A percentile compares a stretch with the other conserved stretches of the same genome.
Conservation (phyloP, 164 flowering plant genomes). For the Tetrastigma voinierianum region DNA sequence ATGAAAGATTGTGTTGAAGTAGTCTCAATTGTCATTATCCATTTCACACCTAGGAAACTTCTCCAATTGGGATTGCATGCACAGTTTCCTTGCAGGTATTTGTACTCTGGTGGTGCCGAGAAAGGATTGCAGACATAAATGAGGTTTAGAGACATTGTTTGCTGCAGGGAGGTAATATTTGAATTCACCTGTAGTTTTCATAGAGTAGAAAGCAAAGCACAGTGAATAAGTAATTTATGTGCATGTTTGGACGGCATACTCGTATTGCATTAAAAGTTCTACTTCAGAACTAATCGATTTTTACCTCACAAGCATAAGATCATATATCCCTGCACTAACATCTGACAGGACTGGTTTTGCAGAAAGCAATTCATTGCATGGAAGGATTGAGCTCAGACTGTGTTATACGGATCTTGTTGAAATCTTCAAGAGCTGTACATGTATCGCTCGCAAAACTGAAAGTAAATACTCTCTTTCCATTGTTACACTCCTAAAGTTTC, state of each 20-base stretch:
- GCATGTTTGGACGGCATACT: too few species aligned
- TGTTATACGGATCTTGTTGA: constrained; percentile 69
- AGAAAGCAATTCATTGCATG: constrained; percentile 66
- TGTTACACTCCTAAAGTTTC: too few species aligned
- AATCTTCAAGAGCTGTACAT: constrained; percentile 67
- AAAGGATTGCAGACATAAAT: constrained; percentile 76
- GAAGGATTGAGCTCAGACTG: constrained; percentile 76
- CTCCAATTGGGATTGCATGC: too few species aligned
- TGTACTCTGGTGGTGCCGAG: constrained; percentile 66
- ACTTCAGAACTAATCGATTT: neutral
- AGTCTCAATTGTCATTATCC: too few species aligned
- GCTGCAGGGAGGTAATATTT: constrained; percentile 41
- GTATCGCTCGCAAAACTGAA: constrained; percentile 80
- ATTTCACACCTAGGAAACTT: too few species aligned
- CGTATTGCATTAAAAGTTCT: neutral
- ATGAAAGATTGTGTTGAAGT: too few species aligned
- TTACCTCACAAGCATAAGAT: constrained; percentile 79
- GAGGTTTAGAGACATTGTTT: constrained; percentile 19
- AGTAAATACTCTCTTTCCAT: neutral
- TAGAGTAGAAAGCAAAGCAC: neutral
- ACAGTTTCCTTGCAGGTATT: constrained; percentile 60
- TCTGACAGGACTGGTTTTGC: constrained; percentile 52
- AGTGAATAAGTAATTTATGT: too few species aligned
- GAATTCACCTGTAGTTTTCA: constrained; percentile 54
- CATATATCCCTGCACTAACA: constrained; percentile 55